These are phyloP conservation scores for Mycosarcoma mackinlayi DNA, from an alignment of 1,284 basidiomycete species.

Conservation along the genomic window DNA sequence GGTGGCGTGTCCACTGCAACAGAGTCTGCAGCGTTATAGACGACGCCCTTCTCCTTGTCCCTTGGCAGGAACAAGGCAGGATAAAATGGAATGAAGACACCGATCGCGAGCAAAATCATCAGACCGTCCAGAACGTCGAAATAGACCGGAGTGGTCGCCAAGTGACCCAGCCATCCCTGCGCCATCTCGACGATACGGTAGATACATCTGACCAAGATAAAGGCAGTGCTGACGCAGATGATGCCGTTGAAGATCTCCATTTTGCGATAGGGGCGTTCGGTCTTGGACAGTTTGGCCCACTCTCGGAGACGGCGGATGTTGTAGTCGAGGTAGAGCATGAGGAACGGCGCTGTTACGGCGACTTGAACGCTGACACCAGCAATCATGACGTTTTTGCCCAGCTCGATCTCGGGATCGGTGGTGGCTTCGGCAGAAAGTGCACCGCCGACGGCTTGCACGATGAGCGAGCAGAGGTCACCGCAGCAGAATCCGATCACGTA, in stretches of 20 bases:
- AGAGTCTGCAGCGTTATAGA: constrained; percentile 24
- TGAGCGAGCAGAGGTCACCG: constrained; percentile 42
- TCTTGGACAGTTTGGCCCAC: constrained; percentile 20
- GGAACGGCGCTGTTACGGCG: constrained; percentile 41
- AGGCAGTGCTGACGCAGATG: constrained; percentile 39
- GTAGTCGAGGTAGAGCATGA: constrained; percentile 45
- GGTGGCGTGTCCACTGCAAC: neutral
- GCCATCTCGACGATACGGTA: constrained; percentile 53
- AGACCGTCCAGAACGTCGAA: constrained; percentile 43
- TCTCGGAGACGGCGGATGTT: constrained; percentile 38
- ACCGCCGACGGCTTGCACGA: constrained; percentile 46
- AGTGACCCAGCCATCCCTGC: constrained; percentile 41
- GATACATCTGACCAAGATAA: constrained; percentile 47
- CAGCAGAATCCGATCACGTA: constrained; percentile 43
- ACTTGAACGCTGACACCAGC: constrained; percentile 47
- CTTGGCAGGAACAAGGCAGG: constrained; percentile 30
- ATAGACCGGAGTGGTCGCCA: constrained; percentile 36
- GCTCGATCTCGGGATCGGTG: constrained; percentile 10
- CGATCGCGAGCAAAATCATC: constrained; percentile 46
- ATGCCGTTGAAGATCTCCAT: constrained; percentile 30
- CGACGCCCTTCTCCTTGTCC: constrained; percentile 14
- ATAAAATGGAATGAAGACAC: constrained; percentile 42
- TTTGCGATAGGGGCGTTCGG: constrained; percentile 17
- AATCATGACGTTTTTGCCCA: constrained; percentile 41
- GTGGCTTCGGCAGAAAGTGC: constrained; percentile 33